Base-by-base conservation (phyloP, 176 grass and related monocot genomes). In the Saccharum spontaneum region DNA sequence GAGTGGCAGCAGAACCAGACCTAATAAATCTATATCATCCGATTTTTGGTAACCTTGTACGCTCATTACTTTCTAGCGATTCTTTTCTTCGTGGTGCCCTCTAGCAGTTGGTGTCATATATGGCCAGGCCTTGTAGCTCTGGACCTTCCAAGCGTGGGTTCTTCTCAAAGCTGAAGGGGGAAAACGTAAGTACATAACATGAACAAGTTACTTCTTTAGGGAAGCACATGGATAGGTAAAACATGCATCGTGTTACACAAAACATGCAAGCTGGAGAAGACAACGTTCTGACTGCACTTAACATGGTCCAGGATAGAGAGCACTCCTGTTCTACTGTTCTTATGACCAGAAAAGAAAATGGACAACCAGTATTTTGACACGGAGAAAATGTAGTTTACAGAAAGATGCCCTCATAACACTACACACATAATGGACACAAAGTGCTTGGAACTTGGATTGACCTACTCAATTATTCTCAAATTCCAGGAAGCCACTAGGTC, bases 41-140 rank as follows among this genome's bases (percentile, higher is more conserved):
- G 10, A 22, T 87, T 67, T 87, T 78, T 49, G 10, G 75, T 84
- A 87, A 84, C 76, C 61, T 87, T 84, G 75, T 75, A 69, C 33
- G 48, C 69, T 46, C 85, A 69, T 87, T 76, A 87, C 80, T 83
- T 79, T 79, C 75, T 87, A 75, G 75, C 11, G 70, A 37, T 84
- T 75, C 39, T 39, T 80, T 74, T 81, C 63, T 41, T 45, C 81
- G 41, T 11, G 85, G 63, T 70, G 41, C 77, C 65, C 82, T 83
- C 83, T 91, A 98, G 93, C 96, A 98, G 90, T 98, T 95, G 75
- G 96, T 95, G 59, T 98, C 96, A 76, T 98, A 98, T 62, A 89
- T 75, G 44, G 89, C 96, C 36, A 98, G 86, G 80, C 96, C 96
- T 91, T 92, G 96, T 39, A 98, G 74, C 37, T 98, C 96, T 57